Base-by-base conservation (phyloP, 441 rosid genomes). In the Metrosideros polymorpha region DNA sequence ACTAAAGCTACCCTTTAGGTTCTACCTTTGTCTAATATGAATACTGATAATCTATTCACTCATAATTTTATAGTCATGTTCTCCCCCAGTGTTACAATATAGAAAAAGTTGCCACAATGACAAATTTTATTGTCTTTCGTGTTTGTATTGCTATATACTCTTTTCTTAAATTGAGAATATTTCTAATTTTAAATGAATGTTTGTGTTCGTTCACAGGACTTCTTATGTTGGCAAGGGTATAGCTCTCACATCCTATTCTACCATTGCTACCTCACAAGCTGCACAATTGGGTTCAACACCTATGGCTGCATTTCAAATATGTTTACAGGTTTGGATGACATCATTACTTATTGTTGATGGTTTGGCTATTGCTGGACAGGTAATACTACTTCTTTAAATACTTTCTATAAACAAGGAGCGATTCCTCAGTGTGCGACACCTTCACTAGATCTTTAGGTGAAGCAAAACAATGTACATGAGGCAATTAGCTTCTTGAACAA, bases 281-380 rank as follows among this genome's bases (percentile, higher is more conserved):
- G 94, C 96, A 71, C 85, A 94, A 27, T 91, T 93, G 4, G 97
- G 96, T 84, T 7, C 95, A 14, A 93, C 92, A 9, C 94, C 92
- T 18, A 94, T 94, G 96, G 97, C 97, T 32, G 94, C 96, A 19
- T 94, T 94, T 75, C 93, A 94, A 88, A 91, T 93, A 39, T 94
- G 97, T 84, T 91, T 94, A 87, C 95, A 94, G 86, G 93, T 95
- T 86, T 95, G 96, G 97, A 79, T 92, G 86, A 90, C 92, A 29
- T 91, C 97, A 27, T 95, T 96, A 57, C 93, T 92, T 83, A 93
- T 95, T 25, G 92, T 94, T 4, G 94, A 93, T 87, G 97, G 95
- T 66, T 89, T 95, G 86, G 97, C 97, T 10, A 92, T 95, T 83
- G 96, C 96, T 25, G 96, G 93, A 84, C 96, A 95, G 95, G 95